phyloP scores from a whole-genome alignment of 2,329 filamentous ascomycete species.

The Cercospora beticola region DNA sequence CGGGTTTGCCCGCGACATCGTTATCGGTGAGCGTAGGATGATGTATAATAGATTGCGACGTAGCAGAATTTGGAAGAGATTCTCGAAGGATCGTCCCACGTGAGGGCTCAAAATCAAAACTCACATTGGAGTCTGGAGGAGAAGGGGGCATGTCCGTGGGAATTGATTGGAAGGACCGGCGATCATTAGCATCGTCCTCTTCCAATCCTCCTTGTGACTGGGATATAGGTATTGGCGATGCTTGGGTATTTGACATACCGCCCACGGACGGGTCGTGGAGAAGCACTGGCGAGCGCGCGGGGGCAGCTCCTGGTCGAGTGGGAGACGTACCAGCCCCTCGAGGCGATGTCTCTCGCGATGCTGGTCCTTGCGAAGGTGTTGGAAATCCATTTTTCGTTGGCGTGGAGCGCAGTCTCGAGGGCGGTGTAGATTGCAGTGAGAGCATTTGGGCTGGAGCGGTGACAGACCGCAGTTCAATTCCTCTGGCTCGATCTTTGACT shows the following conservation, averaged over 20 bases:
- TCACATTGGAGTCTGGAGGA: constrained; percentile 38
- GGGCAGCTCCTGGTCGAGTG: neutral
- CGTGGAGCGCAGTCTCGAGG: constrained; percentile 37
- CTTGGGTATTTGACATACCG: neutral
- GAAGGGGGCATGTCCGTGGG: constrained; percentile 39
- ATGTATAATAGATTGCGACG: constrained; percentile 1
- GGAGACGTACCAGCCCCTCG: neutral
- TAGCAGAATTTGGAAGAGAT: neutral
- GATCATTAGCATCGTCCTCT: neutral
- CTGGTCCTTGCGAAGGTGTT: neutral
- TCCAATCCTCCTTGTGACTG: neutral
- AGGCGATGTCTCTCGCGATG: neutral
- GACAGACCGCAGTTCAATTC: constrained; percentile 34
- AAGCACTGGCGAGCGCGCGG: neutral
- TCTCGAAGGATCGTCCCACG: constrained; percentile 5
- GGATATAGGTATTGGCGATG: constrained; percentile 7
- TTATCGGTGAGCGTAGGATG: neutral
- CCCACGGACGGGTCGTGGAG: neutral
- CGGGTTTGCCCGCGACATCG: neutral
- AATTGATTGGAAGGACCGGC: constrained; percentile 32
- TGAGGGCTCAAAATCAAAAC: constrained; percentile 26
- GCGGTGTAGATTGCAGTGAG: constrained; percentile 45
- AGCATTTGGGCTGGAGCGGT: constrained; percentile 44
- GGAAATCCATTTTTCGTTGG: neutral
- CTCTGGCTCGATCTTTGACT: constrained; percentile 25